phyloP scores from a whole-genome alignment of 2,329 filamentous ascomycete species.

The Septoria petroselini region DNA sequence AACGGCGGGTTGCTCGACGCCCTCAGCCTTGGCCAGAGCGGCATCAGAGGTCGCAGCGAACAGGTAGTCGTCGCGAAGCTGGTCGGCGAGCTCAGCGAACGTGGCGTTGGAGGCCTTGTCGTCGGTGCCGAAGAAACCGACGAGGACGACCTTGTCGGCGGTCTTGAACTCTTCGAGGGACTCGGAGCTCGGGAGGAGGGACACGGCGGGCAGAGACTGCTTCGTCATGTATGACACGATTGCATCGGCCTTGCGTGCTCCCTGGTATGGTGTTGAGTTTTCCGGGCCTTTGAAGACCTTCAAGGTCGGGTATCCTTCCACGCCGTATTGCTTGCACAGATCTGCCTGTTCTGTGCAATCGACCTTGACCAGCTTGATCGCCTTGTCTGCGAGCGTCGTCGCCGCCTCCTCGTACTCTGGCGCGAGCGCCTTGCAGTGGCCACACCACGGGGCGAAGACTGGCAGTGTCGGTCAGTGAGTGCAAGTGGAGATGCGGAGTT shows the following conservation, averaged over 20 bases:
- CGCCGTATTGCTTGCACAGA: conserved; percentile 83
- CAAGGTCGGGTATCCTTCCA: conserved; percentile 97
- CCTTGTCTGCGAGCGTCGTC: conserved; percentile 80
- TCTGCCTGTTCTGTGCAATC: conserved; percentile 95
- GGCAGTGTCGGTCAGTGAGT: not conserved
- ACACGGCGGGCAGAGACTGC: conserved; percentile 92
- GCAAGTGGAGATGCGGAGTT: no score
- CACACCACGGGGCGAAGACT: conserved; percentile 96
- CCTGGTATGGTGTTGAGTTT: conserved; percentile 76
- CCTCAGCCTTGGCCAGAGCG: conserved; percentile 81
- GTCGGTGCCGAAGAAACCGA: conserved; percentile 78
- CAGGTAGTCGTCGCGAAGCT: conserved; percentile 85
- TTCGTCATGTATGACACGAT: conserved; percentile 93
- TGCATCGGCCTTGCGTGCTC: conserved; percentile 79
- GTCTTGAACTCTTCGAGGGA: conserved; percentile 95
- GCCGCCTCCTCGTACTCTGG: conserved; percentile 88
- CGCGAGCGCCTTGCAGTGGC: conserved; percentile 97
- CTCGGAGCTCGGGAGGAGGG: conserved; percentile 67
- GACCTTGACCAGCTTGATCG: conserved; percentile 79
- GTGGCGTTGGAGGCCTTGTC: conserved; percentile 85
- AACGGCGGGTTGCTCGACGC: conserved; percentile 78
- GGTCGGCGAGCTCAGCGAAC: conserved; percentile 69
- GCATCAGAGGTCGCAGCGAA: conserved; percentile 87
- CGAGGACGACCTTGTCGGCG: conserved; percentile 90
- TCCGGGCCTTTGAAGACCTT: conserved; percentile 96